Percentiles rank a stretch among this genome's conserved stretches.
phyloP scores from a whole-genome alignment of 2,329 filamentous ascomycete genomes.

The Colletotrichum tabaci region DNA sequence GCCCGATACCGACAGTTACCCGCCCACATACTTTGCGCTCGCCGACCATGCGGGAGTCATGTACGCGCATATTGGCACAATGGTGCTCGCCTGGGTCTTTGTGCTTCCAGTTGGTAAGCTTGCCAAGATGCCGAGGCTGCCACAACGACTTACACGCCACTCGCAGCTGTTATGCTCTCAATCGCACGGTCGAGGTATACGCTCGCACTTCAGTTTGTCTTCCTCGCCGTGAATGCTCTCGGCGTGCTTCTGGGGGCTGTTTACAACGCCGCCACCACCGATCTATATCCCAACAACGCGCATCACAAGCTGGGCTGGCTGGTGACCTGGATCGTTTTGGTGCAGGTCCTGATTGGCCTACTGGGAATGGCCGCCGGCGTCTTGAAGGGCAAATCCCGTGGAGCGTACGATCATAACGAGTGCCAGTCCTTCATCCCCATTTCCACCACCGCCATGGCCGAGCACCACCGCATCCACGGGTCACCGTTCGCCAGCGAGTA shows the following conservation, averaged over 20 bases:
- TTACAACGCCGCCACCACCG: conserved; percentile 86
- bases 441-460: conserved; percentile 68
- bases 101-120: conserved; percentile 79
- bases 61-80: conserved; percentile 78
- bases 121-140: conserved; percentile 5
- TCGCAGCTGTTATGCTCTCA: conserved; percentile 85
- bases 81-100: conserved; percentile 81
- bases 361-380: conserved; percentile 71
- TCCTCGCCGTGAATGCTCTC: conserved; percentile 74
- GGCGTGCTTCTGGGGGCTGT: conserved; percentile 76
- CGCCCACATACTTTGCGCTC: conserved; percentile 73
- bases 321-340: conserved; percentile 78
- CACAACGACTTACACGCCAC: conserved; percentile 20
- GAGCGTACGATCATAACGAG: conserved; percentile 56
- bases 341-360: conserved; percentile 79
- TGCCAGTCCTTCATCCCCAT: conserved; percentile 74
- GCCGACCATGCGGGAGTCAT: conserved; percentile 69
- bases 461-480: conserved; percentile 60
- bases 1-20: conserved; percentile 49
- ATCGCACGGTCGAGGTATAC: conserved; percentile 83
- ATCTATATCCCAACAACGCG: conserved; percentile 89
- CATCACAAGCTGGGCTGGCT: conserved; percentile 93
- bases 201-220: conserved; percentile 77
- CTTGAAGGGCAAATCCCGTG: conserved; percentile 12
- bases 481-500: conserved; percentile 49